These are phyloP conservation scores for Macrophomina tecta DNA, from an alignment of 2,329 filamentous ascomycete species.

Conservation along the genomic window DNA sequence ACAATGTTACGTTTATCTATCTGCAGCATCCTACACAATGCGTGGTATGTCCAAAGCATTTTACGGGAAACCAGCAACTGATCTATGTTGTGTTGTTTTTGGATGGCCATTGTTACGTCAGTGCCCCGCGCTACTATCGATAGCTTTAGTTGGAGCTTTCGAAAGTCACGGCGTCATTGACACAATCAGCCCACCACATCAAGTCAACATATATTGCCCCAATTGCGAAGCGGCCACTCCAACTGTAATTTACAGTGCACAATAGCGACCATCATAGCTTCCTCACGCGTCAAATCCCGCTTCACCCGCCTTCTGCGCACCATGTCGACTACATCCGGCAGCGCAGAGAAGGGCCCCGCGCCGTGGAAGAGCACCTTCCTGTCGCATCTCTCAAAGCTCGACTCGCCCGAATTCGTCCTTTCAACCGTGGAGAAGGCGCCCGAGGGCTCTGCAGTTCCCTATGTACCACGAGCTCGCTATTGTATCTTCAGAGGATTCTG, in stretches of 20 bases:
- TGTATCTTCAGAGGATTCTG: slow-evolving; percentile 89
- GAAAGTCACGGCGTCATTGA: slow-evolving; percentile 18
- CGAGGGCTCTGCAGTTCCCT: slow-evolving; percentile 46
- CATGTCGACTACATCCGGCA: slow-evolving; percentile 54
- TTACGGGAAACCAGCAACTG: too few species aligned
- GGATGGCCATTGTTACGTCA: background rate
- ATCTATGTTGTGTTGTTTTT: too few species aligned
- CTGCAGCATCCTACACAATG: too few species aligned
- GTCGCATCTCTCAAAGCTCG: slow-evolving; percentile 56
- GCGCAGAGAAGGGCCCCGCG: slow-evolving; percentile 45
- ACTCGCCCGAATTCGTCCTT: slow-evolving; percentile 58
- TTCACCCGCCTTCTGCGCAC: slow-evolving; percentile 49
- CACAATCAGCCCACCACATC: slow-evolving; percentile 16
- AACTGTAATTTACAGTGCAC: background rate
- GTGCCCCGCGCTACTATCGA: slow-evolving; percentile 1
- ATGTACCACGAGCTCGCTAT: slow-evolving; percentile 68
- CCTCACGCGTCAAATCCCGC: slow-evolving; percentile 40
- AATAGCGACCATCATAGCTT: slow-evolving; percentile 47
- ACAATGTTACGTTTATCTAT: too few species aligned
- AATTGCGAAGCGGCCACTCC: background rate
- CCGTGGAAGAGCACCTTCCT: slow-evolving; percentile 61
- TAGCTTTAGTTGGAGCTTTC: background rate
- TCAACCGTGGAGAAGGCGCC: slow-evolving; percentile 56
- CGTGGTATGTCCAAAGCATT: too few species aligned
- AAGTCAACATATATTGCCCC: background rate